Conservation (phyloP, 139 green algal genomes). For the Spirogloea muscicola region DNA sequence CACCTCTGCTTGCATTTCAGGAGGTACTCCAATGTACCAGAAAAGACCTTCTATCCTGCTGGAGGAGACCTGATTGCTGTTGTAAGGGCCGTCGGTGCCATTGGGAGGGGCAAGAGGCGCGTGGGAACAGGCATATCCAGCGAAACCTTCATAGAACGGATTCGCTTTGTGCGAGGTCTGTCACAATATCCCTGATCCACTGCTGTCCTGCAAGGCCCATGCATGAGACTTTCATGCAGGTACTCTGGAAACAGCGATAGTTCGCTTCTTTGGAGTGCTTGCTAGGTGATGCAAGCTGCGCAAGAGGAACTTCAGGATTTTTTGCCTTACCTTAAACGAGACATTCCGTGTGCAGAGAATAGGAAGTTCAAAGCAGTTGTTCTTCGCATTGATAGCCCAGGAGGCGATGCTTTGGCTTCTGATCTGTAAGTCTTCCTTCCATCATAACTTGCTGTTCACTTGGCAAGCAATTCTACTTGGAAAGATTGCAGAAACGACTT, state of each 20-base stretch:
- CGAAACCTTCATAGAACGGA: constrained; percentile 56
- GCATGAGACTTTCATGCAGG: no score
- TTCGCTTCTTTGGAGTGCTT: no score
- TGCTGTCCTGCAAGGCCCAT: no score
- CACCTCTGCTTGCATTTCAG: no score
- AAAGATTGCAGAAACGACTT: no score
- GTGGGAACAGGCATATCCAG: constrained; percentile 50
- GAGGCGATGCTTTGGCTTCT: constrained; percentile 84
- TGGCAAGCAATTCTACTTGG: no score
- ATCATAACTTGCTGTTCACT: no score
- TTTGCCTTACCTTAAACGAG: no score
- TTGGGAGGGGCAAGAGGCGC: constrained; percentile 41
- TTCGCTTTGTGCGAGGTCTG: constrained; percentile 47
- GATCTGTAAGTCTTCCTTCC: constrained; percentile 75
- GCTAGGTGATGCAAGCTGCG: no score
- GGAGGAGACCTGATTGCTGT: constrained; percentile 65
- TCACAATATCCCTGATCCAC: no score
- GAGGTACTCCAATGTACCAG: background rate
- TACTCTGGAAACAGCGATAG: no score
- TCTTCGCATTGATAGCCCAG: constrained; percentile 81
- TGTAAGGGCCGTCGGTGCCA: constrained; percentile 70
- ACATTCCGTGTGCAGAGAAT: constrained; percentile 20
- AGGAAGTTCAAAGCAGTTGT: constrained; percentile 70
- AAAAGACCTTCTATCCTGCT: background rate
- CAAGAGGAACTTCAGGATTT: no score